These are phyloP conservation scores for Candida sp. DNA, from an alignment of 1,139 yeast genomes.

Conservation along the genomic window DNA sequence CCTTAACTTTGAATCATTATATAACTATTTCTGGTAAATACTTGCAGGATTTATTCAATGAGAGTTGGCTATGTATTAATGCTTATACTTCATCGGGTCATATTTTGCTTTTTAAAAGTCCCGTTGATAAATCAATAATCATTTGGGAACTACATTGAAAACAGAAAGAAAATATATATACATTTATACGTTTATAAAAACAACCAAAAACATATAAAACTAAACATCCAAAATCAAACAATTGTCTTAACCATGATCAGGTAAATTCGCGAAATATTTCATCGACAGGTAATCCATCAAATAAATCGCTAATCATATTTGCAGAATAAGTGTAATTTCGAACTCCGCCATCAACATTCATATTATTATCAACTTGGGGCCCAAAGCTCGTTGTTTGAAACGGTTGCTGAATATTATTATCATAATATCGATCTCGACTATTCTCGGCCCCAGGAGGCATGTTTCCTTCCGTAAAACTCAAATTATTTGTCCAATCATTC, in stretches of 20 bases:
- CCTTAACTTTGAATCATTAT: not conserved
- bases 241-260: constrained; percentile 1
- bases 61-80: not conserved
- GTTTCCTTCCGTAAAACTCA: not conserved
- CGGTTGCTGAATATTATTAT: not conserved
- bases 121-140: not conserved
- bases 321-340: not conserved
- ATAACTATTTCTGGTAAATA: not conserved
- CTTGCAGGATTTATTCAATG: not conserved
- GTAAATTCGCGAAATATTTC: constrained; percentile 12
- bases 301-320: constrained; percentile 6
- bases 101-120: constrained; percentile 1
- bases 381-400: not conserved
- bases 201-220: not conserved
- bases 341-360: not conserved
- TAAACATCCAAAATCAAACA: not conserved
- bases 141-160: not conserved
- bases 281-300: constrained; percentile 13
- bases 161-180: not conserved
- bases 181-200: constrained; percentile 2
- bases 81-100: not conserved
- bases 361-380: not conserved
- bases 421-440: not conserved
- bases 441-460: not conserved
- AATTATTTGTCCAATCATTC: not conserved